Evolutionary conservation across 2,329 filamentous ascomycete genomes (phyloP).

Genomic region (Xylariales sp.): DNA sequence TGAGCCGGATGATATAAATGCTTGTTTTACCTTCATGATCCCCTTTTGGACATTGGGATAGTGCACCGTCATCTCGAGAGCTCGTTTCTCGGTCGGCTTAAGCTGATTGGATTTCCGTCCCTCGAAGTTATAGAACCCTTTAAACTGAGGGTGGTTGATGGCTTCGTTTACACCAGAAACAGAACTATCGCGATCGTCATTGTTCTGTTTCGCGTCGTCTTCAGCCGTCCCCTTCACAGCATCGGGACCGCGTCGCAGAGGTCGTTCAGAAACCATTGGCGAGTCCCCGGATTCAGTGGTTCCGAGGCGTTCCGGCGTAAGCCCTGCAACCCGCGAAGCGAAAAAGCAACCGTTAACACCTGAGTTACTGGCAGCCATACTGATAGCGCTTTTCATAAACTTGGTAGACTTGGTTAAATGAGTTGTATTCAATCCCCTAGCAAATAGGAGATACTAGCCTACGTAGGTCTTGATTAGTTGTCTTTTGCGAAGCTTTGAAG

Average conservation of each 20-base stretch:
- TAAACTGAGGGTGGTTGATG: constrained; percentile 31
- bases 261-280: neutral
- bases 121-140: constrained; percentile 26
- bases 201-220: neutral
- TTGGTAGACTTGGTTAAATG: too few species aligned
- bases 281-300: constrained; percentile 15
- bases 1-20: neutral
- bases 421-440: too few species aligned
- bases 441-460: too few species aligned
- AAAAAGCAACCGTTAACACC: neutral
- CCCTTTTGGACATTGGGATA: constrained; percentile 28
- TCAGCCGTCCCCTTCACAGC: neutral
- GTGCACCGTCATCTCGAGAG: constrained; percentile 31
- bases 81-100: constrained; percentile 1
- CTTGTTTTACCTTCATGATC: constrained; percentile 30
- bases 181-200: neutral
- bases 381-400: too few species aligned
- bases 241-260: neutral
- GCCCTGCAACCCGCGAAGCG: neutral
- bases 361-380: neutral
- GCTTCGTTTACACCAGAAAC: constrained; percentile 26
- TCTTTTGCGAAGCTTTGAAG: too few species aligned
- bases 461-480: too few species aligned
- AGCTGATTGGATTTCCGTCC: constrained; percentile 18
- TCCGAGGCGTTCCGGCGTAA: neutral